Conservation (phyloP, 1,139 yeast species). For the Hanseniaspora sp. region DNA sequence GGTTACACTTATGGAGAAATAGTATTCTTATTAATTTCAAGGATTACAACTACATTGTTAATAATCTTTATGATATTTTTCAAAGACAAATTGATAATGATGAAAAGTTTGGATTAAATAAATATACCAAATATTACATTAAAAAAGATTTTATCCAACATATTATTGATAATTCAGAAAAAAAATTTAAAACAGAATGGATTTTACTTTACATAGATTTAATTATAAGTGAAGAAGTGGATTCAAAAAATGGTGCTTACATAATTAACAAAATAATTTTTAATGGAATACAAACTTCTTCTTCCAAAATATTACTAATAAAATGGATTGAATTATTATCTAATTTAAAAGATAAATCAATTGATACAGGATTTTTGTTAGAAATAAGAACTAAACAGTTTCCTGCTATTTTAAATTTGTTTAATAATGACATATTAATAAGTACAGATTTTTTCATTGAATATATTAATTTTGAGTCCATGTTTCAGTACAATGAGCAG, state of each 20-base stretch:
- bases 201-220: constrained; percentile 21
- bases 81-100: constrained; percentile 18
- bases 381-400: constrained; percentile 6
- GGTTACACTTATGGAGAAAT: neutral
- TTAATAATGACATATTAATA: constrained; percentile 25
- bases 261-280: constrained; percentile 8
- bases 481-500: neutral
- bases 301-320: neutral
- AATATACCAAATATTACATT: constrained; percentile 15
- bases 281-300: neutral
- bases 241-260: constrained; percentile 21
- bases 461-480: constrained; percentile 36
- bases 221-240: constrained; percentile 23
- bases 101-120: constrained; percentile 19
- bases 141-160: neutral
- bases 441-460: constrained; percentile 42
- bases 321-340: constrained; percentile 12
- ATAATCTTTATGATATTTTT: constrained; percentile 20
- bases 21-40: constrained; percentile 2
- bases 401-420: neutral
- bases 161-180: constrained; percentile 17
- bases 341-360: neutral
- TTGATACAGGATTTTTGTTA: neutral
- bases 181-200: constrained; percentile 24
- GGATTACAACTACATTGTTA: constrained; percentile 23